Base-by-base conservation (phyloP, 1,284 basidiomycete species). In the Blastosporella zonata region DNA sequence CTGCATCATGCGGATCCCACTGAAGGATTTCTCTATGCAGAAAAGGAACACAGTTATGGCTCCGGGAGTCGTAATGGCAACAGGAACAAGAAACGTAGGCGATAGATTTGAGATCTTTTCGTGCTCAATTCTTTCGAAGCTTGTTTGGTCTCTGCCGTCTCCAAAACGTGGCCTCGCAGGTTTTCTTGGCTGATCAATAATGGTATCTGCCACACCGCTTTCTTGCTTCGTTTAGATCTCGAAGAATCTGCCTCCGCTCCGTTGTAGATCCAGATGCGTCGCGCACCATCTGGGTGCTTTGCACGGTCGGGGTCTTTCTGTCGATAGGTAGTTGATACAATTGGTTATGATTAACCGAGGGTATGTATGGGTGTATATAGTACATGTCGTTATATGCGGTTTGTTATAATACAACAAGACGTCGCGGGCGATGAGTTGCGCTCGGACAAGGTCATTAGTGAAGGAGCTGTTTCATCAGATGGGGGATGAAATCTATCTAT, bases 11-110 rank as follows among this genome's bases (percentile, higher is more conserved):
- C 60, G 50, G 59, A 62, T 58, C 59, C 56, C 10, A 21, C 18
- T 45, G 59, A 59, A 53, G 61, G 58, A 9, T 53, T 59, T 23
- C 48, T 54, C 12, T 56, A 58, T 53, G 47, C 53, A 20, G 46
- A 47, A 21, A 55, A 52, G 33, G 25, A 45, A 39, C 36, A 39
- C 31, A 22, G 18, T 15, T 21, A 13, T 15, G 2, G 38, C 17
- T 29, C 45, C 39, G 34, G 43, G 43, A 12, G 43, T 49, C 38
- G 48, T 45, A 45, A 49, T 53, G 43, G 49, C 46, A 50, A 51
- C 54, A 53, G 45, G 35, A 34, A 47, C 48, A 55, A 28, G 49
- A 57, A 53, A 44, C 53, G 47, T 47, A 55, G 51, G 17, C 46
- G 28, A 20, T 57, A 56, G 54, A 33, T 18, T 38, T 37, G 35